A percentile compares a stretch with the other conserved stretches of the same genome.
These are phyloP conservation scores for Suaeda aralocaspica DNA, from an alignment of 148 eudicot genomes.

Conservation along the genomic window DNA sequence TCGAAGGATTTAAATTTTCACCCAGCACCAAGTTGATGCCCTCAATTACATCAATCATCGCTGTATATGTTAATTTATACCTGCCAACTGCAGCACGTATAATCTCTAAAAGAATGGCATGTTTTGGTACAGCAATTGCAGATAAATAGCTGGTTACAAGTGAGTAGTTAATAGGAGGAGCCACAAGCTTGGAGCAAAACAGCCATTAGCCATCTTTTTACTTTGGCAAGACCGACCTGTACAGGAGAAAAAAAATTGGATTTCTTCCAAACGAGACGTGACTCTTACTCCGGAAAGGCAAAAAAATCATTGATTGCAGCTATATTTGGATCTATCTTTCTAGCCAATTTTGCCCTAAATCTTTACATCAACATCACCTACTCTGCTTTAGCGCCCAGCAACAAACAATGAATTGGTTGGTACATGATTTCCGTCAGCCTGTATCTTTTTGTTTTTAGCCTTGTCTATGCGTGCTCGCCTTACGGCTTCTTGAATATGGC, in stretches of 20 bases:
- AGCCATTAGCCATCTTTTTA: conserved; percentile 11
- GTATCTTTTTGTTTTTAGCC: conserved; percentile 55
- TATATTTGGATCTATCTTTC: conserved; percentile 14
- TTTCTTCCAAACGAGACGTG: conserved; percentile 14
- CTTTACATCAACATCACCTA: conserved; percentile 25
- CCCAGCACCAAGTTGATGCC: neutral
- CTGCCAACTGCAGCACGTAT: neutral
- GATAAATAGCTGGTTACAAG: conserved; percentile 20
- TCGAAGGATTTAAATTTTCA: neutral
- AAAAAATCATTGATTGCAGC: conserved; percentile 21
- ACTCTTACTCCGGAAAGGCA: conserved; percentile 15
- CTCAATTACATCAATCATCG: neutral
- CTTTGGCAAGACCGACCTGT: conserved; percentile 22
- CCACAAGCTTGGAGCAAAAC: conserved; percentile 16
- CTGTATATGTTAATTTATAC: neutral
- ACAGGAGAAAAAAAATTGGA: conserved; percentile 10
- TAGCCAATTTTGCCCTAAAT: conserved; percentile 17
- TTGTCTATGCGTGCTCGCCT: conserved; percentile 79
- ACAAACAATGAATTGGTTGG: conserved; percentile 46
- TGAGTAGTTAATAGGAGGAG: conserved; percentile 5
- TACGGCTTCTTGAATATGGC: conserved; percentile 83
- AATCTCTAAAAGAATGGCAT: conserved; percentile 15
- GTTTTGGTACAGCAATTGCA: conserved; percentile 10
- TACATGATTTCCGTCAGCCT: conserved; percentile 42
- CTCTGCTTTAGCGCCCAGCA: conserved; percentile 46